Base-by-base conservation (phyloP, 2,329 filamentous ascomycete genomes). In the Pseudogymnoascus sp. region DNA sequence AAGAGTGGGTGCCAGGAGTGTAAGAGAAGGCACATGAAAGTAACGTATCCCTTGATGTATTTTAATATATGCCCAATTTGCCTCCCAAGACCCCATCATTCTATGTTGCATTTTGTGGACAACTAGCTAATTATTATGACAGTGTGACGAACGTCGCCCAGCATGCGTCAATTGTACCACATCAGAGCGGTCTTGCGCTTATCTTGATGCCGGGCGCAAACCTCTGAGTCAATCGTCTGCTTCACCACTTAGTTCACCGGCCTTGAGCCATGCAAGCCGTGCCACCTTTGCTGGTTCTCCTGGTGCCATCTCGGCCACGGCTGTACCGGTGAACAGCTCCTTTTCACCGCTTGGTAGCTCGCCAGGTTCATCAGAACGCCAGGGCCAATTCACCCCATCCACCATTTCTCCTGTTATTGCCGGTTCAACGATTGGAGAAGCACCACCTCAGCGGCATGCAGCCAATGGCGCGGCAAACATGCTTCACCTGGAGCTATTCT, bases 401-500 rank as follows among this genome's bases (percentile, higher is more conserved):
- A 32, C n/a, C 1, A 30, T 54, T 32, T 54, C 47, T 32, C 47
- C 47, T 9, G 25, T 18, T 18, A 18, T 32, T 12, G n/a, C 47
- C 9, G 28, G 47, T 32, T 54, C 25, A 54, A 54, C 47, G 4
- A 32, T 54, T 54, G 43, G 7, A 30, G 25, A 47, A 20, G 37
- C 57, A 28, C 28, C 50, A 8, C 14, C 38, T 61, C 28, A 16
- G 41, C n/a, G 54, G 35, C 47, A 28, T 9, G 16, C 32, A 20
- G n/a, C 14, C 14, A 37, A 38, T 32, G 59, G 63, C 30, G 60
- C 61, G 54, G 64, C 68, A 37, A 65, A 65, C 28, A 66, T 74
- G n/a, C 66, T 73, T n/a, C 75, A 74, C 34, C 67, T 79, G 7
- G 77, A 78, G 61, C 65, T 79, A 20, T 70, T 75, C 43, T 74